These are phyloP conservation scores for Knoxdaviesia capensis DNA, from an alignment of 2,329 filamentous ascomycete species.

Conservation along the genomic window DNA sequence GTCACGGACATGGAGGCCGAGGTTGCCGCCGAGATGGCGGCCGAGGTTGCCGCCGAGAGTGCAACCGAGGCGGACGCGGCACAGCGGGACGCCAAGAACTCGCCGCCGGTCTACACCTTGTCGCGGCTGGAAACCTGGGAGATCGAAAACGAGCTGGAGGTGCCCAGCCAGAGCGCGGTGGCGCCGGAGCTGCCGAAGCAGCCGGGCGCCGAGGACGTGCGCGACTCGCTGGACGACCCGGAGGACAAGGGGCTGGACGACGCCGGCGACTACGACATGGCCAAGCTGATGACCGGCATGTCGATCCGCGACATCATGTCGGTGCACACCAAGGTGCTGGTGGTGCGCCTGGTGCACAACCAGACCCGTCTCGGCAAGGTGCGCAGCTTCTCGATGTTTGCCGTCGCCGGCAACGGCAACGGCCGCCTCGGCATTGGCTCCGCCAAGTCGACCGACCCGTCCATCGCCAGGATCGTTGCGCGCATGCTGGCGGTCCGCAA, in stretches of 20 bases:
- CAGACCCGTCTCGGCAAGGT: conserved; percentile 96
- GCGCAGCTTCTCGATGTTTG: conserved; percentile 50
- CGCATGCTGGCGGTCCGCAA: conserved; percentile 69
- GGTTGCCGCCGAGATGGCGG: too few species aligned
- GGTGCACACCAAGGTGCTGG: conserved; percentile 51
- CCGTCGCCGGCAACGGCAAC: conserved; percentile 70
- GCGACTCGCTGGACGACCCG: conserved; percentile 16
- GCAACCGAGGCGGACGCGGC: too few species aligned
- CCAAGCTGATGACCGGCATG: conserved; percentile 35
- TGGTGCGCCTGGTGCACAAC: conserved; percentile 59
- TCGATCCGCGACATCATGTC: conserved; percentile 26
- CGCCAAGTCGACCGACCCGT: conserved; percentile 62
- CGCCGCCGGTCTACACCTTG: too few species aligned
- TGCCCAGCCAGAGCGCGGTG: too few species aligned
- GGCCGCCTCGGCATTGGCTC: conserved; percentile 77
- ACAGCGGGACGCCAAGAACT: too few species aligned
- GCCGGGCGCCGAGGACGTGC: conserved; percentile 7
- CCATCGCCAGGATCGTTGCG: conserved; percentile 50
- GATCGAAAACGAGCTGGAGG: too few species aligned
- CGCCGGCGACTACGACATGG: conserved; percentile 25
- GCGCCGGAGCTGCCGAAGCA: conserved; percentile 14
- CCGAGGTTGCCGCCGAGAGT: too few species aligned
- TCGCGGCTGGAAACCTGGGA: too few species aligned
- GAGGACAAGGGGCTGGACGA: conserved; percentile 30
- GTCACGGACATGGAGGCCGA: conserved; percentile 9